Percentiles rank a stretch among this genome's conserved stretches.
These are phyloP conservation scores for Clitoria ternatea DNA, from an alignment of 306 rosid genomes.

Conservation along the genomic window DNA sequence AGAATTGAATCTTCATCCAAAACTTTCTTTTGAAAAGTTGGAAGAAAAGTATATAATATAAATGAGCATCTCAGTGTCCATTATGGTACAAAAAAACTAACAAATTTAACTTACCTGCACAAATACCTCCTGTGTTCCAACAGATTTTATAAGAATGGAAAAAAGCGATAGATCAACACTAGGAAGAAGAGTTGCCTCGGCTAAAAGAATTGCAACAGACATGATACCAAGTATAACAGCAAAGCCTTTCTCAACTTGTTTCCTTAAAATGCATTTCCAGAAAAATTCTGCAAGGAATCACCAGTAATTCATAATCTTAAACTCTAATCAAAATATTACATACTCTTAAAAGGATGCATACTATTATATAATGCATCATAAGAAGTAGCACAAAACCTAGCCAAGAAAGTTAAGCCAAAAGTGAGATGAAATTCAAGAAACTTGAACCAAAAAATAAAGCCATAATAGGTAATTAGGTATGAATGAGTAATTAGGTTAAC, in stretches of 20 bases:
- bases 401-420: background rate
- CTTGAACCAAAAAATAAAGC: conserved; percentile 1
- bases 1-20: background rate
- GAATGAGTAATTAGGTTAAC: background rate
- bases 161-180: conserved; percentile 83
- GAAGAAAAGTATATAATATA: background rate
- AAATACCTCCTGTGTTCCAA: conserved; percentile 69
- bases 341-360: background rate
- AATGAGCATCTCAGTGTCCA: conserved; percentile 6
- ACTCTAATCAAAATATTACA: conserved; percentile 12
- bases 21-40: conserved; percentile 11
- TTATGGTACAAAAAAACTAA: background rate
- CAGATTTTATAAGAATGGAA: conserved; percentile 82
- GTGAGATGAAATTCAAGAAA: conserved; percentile 14
- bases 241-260: conserved; percentile 72
- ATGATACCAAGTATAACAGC: conserved; percentile 76
- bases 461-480: background rate
- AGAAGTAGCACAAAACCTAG: background rate
- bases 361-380: conserved; percentile 18
- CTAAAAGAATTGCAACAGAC: conserved; percentile 92
- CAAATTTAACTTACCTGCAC: conserved; percentile 63
- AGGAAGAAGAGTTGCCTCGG: conserved; percentile 93
- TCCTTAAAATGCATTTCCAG: conserved; percentile 86
- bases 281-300: conserved; percentile 66
- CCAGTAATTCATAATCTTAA: conserved; percentile 16